A percentile compares a stretch with the other conserved stretches of the same genome.
Evolutionary conservation across 2,329 filamentous ascomycete species (phyloP).

Genomic region (Ophiostoma piceae): DNA sequence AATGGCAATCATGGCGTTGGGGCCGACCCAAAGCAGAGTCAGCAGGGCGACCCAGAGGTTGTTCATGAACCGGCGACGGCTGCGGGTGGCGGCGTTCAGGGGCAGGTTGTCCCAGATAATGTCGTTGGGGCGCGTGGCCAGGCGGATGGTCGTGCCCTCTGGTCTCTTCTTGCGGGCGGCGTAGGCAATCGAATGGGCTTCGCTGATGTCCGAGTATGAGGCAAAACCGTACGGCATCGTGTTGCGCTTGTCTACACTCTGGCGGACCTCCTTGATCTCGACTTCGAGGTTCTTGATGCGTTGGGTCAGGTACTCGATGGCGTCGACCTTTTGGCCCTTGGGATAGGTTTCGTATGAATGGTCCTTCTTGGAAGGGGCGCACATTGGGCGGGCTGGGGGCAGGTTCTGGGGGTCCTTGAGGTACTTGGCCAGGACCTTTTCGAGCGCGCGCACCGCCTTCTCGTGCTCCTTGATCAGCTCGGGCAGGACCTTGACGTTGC

Average conservation of each 20-base stretch:
- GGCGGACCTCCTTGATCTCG: slow-evolving; percentile 77
- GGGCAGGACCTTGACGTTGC: slow-evolving; percentile 88
- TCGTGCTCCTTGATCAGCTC: slow-evolving; percentile 80
- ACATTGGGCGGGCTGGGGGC: slow-evolving; percentile 69
- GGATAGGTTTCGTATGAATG: slow-evolving; percentile 59
- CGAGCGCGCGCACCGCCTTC: slow-evolving; percentile 71
- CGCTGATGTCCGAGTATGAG: slow-evolving; percentile 81
- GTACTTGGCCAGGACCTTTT: slow-evolving; percentile 81
- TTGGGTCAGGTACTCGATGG: slow-evolving; percentile 86
- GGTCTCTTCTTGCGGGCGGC: slow-evolving; percentile 74
- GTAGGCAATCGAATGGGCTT: slow-evolving; percentile 84
- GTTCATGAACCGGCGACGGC: slow-evolving; percentile 70
- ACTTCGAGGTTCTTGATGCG: slow-evolving; percentile 77
- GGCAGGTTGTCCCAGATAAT: slow-evolving; percentile 94
- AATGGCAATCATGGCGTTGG: slow-evolving; percentile 90
- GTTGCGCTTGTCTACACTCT: slow-evolving; percentile 77
- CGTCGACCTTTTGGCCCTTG: slow-evolving; percentile 73
- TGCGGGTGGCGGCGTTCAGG: slow-evolving; percentile 61
- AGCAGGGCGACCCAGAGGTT: slow-evolving; percentile 76
- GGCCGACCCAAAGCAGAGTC: slow-evolving; percentile 80
- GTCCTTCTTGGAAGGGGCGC: slow-evolving; percentile 76
- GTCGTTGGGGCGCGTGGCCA: slow-evolving; percentile 84
- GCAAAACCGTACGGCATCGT: slow-evolving; percentile 91
- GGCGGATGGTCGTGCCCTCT: slow-evolving; percentile 65
- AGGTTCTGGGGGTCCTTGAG: slow-evolving; percentile 79